A percentile compares a stretch with the other conserved stretches of the same genome.
Conservation (phyloP, 768 basidiomycete genomes). For the Lanmaoa pseudosensibilis region DNA sequence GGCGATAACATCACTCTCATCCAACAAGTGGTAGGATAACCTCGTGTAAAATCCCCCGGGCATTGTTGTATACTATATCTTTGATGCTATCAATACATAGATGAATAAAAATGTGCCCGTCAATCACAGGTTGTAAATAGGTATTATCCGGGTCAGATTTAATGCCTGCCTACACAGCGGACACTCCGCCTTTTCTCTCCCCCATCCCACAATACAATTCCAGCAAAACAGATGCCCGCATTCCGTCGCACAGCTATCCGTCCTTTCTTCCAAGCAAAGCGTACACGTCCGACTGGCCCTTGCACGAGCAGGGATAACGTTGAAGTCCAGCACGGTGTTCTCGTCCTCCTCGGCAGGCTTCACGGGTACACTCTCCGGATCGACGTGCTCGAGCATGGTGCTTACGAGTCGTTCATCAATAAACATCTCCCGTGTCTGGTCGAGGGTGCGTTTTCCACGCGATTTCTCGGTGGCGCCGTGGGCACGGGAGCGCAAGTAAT, state of each 20-base stretch:
- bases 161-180: conserved; percentile 82
- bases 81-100: conserved; percentile 3
- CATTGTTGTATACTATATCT: conserved; percentile 24
- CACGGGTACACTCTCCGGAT: conserved; percentile 53
- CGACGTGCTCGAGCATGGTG: conserved; percentile 47
- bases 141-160: conserved; percentile 65
- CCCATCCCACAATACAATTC: conserved; percentile 88
- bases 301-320: conserved; percentile 48
- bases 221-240: conserved; percentile 91
- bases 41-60: conserved; percentile 13
- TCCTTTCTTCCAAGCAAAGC: conserved; percentile 82
- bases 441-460: conserved; percentile 36
- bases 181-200: conserved; percentile 87
- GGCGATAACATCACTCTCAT: conserved; percentile 99
- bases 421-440: conserved; percentile 39
- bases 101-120: neutral
- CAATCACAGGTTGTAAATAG: conserved; percentile 78
- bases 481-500: conserved; percentile 39
- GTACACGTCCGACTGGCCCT: conserved; percentile 73
- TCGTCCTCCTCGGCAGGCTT: conserved; percentile 70
- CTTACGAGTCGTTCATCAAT: conserved; percentile 66
- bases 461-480: conserved; percentile 27
- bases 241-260: conserved; percentile 78
- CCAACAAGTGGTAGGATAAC: conserved; percentile 55
- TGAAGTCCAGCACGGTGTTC: conserved; percentile 62